These are phyloP conservation scores for Guadua angustifolia DNA, from an alignment of 176 grass and related monocot species.

Conservation along the genomic window DNA sequence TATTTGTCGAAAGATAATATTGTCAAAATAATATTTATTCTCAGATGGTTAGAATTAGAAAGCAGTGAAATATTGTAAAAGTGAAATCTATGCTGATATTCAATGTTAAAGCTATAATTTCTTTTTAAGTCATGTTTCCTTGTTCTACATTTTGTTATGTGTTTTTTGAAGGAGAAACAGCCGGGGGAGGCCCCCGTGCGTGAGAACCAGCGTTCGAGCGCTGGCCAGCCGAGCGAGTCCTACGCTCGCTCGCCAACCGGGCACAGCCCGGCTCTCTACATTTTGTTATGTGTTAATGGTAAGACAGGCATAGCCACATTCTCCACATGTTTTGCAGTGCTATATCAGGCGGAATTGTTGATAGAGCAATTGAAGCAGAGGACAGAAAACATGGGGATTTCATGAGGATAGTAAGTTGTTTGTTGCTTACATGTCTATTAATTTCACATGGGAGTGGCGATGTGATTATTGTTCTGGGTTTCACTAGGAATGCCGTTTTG, in stretches of 20 bases:
- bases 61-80: neutral
- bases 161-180: too few species aligned
- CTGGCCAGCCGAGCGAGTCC: too few species aligned
- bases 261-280: too few species aligned
- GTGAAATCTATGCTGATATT: neutral
- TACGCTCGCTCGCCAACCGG: too few species aligned
- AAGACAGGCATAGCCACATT: neutral
- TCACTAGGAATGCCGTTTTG: neutral
- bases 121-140: neutral
- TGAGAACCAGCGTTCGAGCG: too few species aligned
- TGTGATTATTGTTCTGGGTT: slow-evolving; percentile 1
- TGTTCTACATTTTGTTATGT: neutral
- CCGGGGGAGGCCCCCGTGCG: too few species aligned
- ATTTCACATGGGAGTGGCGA: neutral
- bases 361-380: slow-evolving; percentile 78
- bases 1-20: neutral
- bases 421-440: neutral
- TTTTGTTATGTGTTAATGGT: slow-evolving; percentile 13
- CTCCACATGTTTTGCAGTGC: slow-evolving; percentile 43
- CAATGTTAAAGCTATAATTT: slow-evolving; percentile 3
- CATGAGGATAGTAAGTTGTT: slow-evolving; percentile 70
- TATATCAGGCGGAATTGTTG: slow-evolving; percentile 74
- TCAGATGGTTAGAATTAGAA: neutral
- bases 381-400: slow-evolving; percentile 72
- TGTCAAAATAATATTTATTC: neutral